Conservation (phyloP, 305 asterid species). For the Fraxinus sp. region DNA sequence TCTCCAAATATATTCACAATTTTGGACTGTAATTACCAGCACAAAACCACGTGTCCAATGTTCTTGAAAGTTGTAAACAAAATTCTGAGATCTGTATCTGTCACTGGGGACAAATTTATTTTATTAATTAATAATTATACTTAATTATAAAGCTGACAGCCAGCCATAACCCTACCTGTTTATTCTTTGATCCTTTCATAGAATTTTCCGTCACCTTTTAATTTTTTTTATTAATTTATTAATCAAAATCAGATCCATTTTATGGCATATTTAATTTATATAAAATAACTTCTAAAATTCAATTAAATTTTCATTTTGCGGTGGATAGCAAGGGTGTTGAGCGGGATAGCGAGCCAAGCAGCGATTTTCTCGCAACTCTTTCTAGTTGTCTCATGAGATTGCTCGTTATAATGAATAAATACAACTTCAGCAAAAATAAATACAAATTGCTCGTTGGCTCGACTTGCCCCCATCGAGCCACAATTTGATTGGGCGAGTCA, state of each 20-base stretch:
- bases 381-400: neutral
- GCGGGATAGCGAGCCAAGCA: neutral
- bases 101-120: conserved; percentile 25
- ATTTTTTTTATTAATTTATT: neutral
- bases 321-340: neutral
- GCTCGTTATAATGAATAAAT: neutral
- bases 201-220: conserved; percentile 23
- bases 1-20: conserved; percentile 15
- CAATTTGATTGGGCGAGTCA: neutral
- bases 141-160: conserved; percentile 17
- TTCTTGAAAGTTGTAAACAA: neutral
- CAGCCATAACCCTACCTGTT: conserved; percentile 19
- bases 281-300: neutral
- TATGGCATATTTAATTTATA: neutral
- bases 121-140: neutral
- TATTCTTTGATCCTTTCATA: conserved; percentile 24
- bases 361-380: neutral
- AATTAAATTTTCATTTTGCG: neutral
- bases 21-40: conserved; percentile 10
- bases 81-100: conserved; percentile 12
- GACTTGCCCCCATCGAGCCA: neutral
- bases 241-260: neutral
- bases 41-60: neutral
- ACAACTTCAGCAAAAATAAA: no score
- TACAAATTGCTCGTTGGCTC: no score